Conservation (phyloP, 352 stramenopile genomes). For the Peronospora belbahrii region DNA sequence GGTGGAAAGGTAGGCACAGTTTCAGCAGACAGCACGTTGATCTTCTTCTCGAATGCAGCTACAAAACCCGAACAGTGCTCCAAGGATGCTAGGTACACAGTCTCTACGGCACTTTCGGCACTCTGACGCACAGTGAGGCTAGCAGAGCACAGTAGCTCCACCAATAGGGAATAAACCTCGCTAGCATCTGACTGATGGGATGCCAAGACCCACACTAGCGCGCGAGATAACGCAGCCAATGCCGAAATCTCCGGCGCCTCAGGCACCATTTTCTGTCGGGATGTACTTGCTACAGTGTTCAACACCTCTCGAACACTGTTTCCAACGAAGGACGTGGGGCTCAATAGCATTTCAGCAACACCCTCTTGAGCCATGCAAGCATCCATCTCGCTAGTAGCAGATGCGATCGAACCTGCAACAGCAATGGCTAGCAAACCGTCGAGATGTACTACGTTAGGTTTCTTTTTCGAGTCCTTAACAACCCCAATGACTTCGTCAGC, state of each 20-base stretch:
- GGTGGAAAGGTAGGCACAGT: constrained; percentile 38
- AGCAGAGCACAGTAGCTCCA: constrained; percentile 50
- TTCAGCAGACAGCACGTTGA: constrained; percentile 32
- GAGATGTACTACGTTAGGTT: constrained; percentile 60
- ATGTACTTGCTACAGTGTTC: constrained; percentile 19
- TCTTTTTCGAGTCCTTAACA: constrained; percentile 67
- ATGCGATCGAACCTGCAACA: constrained; percentile 48
- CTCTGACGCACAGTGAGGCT: constrained; percentile 46
- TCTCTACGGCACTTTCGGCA: constrained; percentile 34
- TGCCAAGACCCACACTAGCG: constrained; percentile 63
- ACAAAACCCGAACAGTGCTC: constrained; percentile 48
- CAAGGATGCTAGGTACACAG: constrained; percentile 49
- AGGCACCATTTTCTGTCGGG: constrained; percentile 4
- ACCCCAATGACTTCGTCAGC: constrained; percentile 47
- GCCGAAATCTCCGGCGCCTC: constrained; percentile 57
- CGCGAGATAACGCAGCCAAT: constrained; percentile 35
- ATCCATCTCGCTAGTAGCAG: constrained; percentile 51
- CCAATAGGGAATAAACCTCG: constrained; percentile 45
- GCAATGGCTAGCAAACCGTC: constrained; percentile 67
- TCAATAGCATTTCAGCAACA: constrained; percentile 38
- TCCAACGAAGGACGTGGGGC: constrained; percentile 41
- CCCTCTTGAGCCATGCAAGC: constrained; percentile 44
- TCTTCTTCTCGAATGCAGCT: constrained; percentile 50
- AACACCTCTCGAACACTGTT: constrained; percentile 38
- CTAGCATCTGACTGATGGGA: constrained; percentile 46